These are phyloP conservation scores for Alloteropsis angusta DNA, from an alignment of 202 grass and related monocot genomes.

Conservation along the genomic window DNA sequence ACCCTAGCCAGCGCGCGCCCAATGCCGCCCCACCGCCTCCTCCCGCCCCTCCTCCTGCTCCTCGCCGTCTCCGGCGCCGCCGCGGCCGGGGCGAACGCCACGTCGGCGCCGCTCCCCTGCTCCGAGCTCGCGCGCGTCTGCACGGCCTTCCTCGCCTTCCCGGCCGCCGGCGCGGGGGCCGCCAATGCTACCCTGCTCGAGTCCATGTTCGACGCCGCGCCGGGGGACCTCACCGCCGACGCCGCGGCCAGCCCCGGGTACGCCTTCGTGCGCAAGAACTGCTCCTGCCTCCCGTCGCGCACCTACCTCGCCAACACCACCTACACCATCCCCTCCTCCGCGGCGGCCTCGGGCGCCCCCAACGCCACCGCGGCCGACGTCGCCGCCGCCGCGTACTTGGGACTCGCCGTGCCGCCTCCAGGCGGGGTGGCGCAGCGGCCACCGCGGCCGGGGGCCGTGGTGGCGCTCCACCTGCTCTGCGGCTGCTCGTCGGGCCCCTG, in stretches of 20 bases:
- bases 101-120: conserved; percentile 60
- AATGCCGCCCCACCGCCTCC: conserved; percentile 30
- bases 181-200: conserved; percentile 37
- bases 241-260: conserved; percentile 71
- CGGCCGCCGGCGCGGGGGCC: neutral
- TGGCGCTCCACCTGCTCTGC: conserved; percentile 75
- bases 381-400: conserved; percentile 50
- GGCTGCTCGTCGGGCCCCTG: conserved; percentile 82
- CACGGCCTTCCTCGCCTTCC: conserved; percentile 91
- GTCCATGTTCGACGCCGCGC: conserved; percentile 85
- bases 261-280: conserved; percentile 96
- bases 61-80: conserved; percentile 10
- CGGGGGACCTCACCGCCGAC: conserved; percentile 71
- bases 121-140: conserved; percentile 77
- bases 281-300: conserved; percentile 69
- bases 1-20: conserved; percentile 27
- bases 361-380: conserved; percentile 32
- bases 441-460: conserved; percentile 49
- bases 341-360: neutral
- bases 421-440: conserved; percentile 45
- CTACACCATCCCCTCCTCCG: conserved; percentile 48
- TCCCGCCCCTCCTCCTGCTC: neutral
- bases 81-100: conserved; percentile 7
- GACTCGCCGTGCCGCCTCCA: conserved; percentile 56
- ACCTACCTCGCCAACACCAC: conserved; percentile 90